Evolutionary conservation across 352 stramenopile species (phyloP), one percentile per base, ranked within the genome.

Genomic region (Phytopythium mirpurense): DNA sequence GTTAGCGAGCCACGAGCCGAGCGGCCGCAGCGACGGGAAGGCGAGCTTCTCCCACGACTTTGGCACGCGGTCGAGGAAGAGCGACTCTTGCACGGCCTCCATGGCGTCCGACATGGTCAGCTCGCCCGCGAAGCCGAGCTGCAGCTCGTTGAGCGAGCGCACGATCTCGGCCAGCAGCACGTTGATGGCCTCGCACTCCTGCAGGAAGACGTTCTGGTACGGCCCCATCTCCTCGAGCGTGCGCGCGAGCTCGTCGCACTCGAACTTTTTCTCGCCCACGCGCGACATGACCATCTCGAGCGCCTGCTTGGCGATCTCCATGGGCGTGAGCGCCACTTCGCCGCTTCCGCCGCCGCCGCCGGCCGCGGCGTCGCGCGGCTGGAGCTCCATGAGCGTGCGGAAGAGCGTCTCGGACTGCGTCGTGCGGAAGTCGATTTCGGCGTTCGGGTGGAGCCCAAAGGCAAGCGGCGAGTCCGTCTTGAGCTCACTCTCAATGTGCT

Each of bases 151-250:
- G 19, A 99, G 78, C 16, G 93, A 98, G 16, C 95, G 93, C 46
- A 93, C 78, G 10, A 99, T 98, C 74, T 98, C 96, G 5, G 74
- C 72, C 10, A 99, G 66, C 18, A 99, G 69, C 0, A 81, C 87
- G 68, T 99, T 99, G 69, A 99, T 98, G n/a, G 96, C 82, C 56
- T 98, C 95, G 65, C 96, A 98, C 76, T 99, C 96, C 69, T 98
- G 96, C 16, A 99, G 82, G 58, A 99, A 98, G 26, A 98, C 95
- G 72, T 98, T 99, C 70, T 98, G 90, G 64, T 97, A 97, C 80
- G 97, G 62, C 50, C 96, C 74, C 55, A 92, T 81, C 57, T 98
- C 96, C 64, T 99, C 96, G 2, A 99, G 60, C 34, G 70, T 91
- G 34, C 90, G 81, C 7, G 83, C 62, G 46, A 99, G 94, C 38